Evolutionary conservation across 75 land plant genomes (phyloP).

Genomic region (Sequoia sempervirens): DNA sequence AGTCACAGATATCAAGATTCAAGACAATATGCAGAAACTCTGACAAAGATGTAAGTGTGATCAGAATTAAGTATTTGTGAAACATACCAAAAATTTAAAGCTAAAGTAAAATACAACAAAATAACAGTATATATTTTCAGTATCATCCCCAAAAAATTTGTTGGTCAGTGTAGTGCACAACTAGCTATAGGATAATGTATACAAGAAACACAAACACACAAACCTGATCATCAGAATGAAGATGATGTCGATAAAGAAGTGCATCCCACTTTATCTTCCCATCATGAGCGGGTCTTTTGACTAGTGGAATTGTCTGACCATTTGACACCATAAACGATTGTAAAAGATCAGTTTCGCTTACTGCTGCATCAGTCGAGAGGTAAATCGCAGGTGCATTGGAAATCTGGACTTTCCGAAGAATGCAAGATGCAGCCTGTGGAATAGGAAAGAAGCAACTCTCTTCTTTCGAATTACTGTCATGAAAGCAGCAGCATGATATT

Average conservation of each 20-base stretch:
- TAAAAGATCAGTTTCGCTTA: slow-evolving; percentile 73
- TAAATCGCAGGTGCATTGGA: slow-evolving; percentile 72
- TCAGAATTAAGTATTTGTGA: neutral
- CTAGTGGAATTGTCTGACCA: slow-evolving; percentile 60
- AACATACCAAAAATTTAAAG: neutral
- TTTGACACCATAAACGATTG: slow-evolving; percentile 50
- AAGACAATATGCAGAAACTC: neutral
- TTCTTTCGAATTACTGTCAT: slow-evolving; percentile 58
- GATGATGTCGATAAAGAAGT: slow-evolving; percentile 54
- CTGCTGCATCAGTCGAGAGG: slow-evolving; percentile 91
- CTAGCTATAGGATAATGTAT: neutral
- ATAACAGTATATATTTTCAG: neutral
- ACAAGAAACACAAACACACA: neutral
- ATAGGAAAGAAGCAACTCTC: slow-evolving; percentile 85
- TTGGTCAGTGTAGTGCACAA: neutral
- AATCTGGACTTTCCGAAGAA: slow-evolving; percentile 46
- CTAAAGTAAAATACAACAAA: neutral
- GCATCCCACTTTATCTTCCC: slow-evolving; percentile 90
- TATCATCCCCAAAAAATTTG: neutral
- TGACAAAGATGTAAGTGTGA: neutral
- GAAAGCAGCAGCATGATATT: neutral
- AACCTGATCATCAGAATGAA: slow-evolving; percentile 67
- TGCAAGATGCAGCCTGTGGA: slow-evolving; percentile 93
- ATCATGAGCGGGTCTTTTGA: slow-evolving; percentile 68
- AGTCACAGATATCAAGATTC: neutral